Evolutionary conservation across 768 basidiomycete species (phyloP).

Genomic region (Collybiopsis confluens): DNA sequence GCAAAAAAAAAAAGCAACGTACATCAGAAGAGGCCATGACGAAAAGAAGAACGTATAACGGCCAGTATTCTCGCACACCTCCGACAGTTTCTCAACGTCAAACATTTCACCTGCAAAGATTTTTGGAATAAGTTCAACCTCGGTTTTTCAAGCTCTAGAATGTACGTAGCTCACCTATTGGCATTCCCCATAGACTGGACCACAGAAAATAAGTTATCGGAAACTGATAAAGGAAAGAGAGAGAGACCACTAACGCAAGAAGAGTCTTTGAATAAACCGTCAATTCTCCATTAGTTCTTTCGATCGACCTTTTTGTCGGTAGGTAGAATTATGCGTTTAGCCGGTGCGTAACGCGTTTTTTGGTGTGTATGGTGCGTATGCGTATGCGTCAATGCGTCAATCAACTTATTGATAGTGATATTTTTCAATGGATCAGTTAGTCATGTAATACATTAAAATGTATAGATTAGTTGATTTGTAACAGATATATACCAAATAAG

Average conservation of each 20-base stretch:
- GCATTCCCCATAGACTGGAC: conserved; percentile 66
- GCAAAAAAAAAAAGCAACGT: conserved; percentile 18
- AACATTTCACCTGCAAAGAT: conserved; percentile 59
- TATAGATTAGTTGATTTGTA: no score
- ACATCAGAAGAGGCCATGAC: conserved; percentile 74
- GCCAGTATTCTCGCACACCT: conserved; percentile 50
- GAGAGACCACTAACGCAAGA: conserved; percentile 44
- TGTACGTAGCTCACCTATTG: conserved; percentile 43
- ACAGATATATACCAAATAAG: no score
- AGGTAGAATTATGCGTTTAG: no score
- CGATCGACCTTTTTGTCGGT: conserved; percentile 4
- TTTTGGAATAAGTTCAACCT: background rate
- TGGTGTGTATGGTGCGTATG: no score
- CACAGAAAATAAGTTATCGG: background rate
- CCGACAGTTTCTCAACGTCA: conserved; percentile 60
- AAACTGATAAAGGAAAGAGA: background rate
- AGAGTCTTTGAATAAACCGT: conserved; percentile 39
- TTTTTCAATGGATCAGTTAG: no score
- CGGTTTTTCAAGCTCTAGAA: background rate
- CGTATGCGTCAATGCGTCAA: no score
- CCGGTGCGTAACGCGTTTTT: no score
- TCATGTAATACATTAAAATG: no score
- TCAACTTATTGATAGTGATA: no score
- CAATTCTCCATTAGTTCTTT: background rate
- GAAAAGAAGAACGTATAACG: conserved; percentile 75